Evolutionary conservation across 106 monocot genomes (phyloP).

Genomic region (Cymbidium sinense): DNA sequence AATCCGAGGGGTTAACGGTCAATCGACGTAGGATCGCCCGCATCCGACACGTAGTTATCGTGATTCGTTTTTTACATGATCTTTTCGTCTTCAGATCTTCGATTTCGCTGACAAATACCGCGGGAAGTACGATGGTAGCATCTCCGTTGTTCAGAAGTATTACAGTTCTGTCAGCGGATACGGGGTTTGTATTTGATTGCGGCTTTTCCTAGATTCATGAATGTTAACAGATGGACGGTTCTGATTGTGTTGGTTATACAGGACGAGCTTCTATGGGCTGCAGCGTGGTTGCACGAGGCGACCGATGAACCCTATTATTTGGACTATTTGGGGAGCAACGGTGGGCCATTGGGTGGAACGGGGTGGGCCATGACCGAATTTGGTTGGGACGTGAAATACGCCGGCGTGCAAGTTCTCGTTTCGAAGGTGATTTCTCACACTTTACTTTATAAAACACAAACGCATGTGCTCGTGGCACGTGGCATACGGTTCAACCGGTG

Average conservation of each 20-base stretch:
- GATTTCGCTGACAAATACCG: slow-evolving; percentile 92
- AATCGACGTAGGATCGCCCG: background rate
- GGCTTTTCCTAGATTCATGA: background rate
- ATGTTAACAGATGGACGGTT: background rate
- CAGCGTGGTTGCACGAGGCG: slow-evolving; percentile 83
- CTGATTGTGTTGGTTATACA: slow-evolving; percentile 1
- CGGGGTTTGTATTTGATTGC: slow-evolving; percentile 36
- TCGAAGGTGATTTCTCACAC: slow-evolving; percentile 46
- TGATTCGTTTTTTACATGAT: background rate
- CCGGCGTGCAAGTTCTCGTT: slow-evolving; percentile 77
- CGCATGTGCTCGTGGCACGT: no score
- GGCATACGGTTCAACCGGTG: no score
- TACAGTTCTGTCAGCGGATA: slow-evolving; percentile 90
- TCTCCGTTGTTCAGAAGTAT: slow-evolving; percentile 73
- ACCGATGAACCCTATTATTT: slow-evolving; percentile 62
- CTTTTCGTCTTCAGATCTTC: slow-evolving; percentile 50
- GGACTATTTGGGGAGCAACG: slow-evolving; percentile 67
- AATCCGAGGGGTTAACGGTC: background rate
- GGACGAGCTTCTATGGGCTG: slow-evolving; percentile 90
- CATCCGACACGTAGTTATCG: background rate
- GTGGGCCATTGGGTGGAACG: slow-evolving; percentile 72
- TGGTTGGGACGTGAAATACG: slow-evolving; percentile 97
- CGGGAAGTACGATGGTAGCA: slow-evolving; percentile 94
- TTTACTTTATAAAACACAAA: background rate
- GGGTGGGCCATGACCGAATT: slow-evolving; percentile 81